These are phyloP conservation scores for Venturia oleaginea DNA, from an alignment of 2,329 filamentous ascomycete genomes.

Conservation along the genomic window DNA sequence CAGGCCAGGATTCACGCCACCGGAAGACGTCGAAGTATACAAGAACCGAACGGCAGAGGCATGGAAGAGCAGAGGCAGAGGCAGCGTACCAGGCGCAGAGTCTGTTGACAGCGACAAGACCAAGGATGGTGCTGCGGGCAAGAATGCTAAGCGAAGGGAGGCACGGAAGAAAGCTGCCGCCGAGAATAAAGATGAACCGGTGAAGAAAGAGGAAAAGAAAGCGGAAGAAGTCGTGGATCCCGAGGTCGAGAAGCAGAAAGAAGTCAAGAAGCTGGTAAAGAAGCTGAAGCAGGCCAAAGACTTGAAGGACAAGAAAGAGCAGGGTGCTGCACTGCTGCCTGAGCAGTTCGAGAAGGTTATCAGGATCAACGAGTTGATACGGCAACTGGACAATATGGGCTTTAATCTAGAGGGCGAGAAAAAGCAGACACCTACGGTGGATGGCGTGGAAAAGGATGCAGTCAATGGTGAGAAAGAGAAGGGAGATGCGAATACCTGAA, in stretches of 20 bases:
- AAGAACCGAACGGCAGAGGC: slow-evolving; percentile 83
- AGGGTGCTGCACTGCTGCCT: slow-evolving; percentile 71
- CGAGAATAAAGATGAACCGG: background rate
- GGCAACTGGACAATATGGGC: slow-evolving; percentile 76
- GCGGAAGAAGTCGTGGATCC: slow-evolving; percentile 43
- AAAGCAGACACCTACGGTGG: slow-evolving; percentile 24
- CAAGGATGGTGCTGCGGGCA: slow-evolving; percentile 50
- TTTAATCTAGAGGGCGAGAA: slow-evolving; percentile 71
- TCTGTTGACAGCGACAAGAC: slow-evolving; percentile 40
- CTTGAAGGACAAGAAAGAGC: slow-evolving; percentile 81
- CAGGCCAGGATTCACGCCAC: slow-evolving; percentile 83
- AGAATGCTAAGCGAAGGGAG: slow-evolving; percentile 76
- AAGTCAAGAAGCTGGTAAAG: slow-evolving; percentile 83
- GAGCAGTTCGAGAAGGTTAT: slow-evolving; percentile 98
- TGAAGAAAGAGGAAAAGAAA: slow-evolving; percentile 16
- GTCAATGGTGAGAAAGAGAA: background rate
- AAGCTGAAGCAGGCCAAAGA: slow-evolving; percentile 92
- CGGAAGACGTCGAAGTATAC: slow-evolving; percentile 93
- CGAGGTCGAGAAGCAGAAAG: slow-evolving; percentile 80
- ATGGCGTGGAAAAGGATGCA: background rate
- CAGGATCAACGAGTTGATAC: slow-evolving; percentile 87
- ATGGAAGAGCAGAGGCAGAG: slow-evolving; percentile 66
- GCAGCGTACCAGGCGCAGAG: slow-evolving; percentile 66
- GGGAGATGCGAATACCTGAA: background rate
- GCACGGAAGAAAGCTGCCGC: slow-evolving; percentile 52